These are phyloP conservation scores for Kodamaea fungicola DNA, from an alignment of 1,139 yeast species.

Conservation along the genomic window DNA sequence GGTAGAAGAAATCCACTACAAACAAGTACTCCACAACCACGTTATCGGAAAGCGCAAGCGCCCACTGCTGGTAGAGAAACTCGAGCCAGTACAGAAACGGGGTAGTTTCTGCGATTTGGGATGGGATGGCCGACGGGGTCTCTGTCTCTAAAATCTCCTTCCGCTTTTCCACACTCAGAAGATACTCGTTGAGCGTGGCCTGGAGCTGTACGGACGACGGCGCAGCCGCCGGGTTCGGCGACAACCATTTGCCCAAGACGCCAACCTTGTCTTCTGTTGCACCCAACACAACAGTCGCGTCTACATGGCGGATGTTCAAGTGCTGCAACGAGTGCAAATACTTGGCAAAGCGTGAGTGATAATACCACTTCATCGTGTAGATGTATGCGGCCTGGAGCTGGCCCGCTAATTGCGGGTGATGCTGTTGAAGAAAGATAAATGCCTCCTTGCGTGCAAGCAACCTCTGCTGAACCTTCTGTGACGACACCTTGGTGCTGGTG, in stretches of 20 bases:
- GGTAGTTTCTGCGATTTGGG: slow-evolving; percentile 81
- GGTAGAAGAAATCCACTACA: slow-evolving; percentile 64
- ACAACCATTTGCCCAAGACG: slow-evolving; percentile 28
- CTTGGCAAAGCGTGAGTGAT: slow-evolving; percentile 71
- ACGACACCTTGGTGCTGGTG: slow-evolving; percentile 40
- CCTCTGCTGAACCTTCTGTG: slow-evolving; percentile 72
- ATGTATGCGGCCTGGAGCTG: slow-evolving; percentile 79
- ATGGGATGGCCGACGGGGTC: slow-evolving; percentile 58
- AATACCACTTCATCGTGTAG: slow-evolving; percentile 92
- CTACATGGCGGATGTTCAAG: slow-evolving; percentile 51
- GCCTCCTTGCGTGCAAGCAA: slow-evolving; percentile 60
- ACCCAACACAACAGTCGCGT: slow-evolving; percentile 52
- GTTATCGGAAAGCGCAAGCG: slow-evolving; percentile 72
- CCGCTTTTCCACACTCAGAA: slow-evolving; percentile 56
- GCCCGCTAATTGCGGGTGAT: slow-evolving; percentile 63
- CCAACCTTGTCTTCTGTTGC: slow-evolving; percentile 25
- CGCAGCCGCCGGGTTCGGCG: slow-evolving; percentile 5
- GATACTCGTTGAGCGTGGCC: slow-evolving; percentile 41
- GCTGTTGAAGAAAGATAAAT: slow-evolving; percentile 51
- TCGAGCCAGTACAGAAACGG: slow-evolving; percentile 68
- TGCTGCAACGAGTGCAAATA: slow-evolving; percentile 75
- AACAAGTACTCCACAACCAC: slow-evolving; percentile 75
- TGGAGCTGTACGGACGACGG: slow-evolving; percentile 1
- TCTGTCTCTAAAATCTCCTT: slow-evolving; percentile 38
- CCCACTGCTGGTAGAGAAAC: slow-evolving; percentile 68